These are phyloP conservation scores for Diospyros kaki DNA, from an alignment of 148 eudicot species.

Conservation along the genomic window DNA sequence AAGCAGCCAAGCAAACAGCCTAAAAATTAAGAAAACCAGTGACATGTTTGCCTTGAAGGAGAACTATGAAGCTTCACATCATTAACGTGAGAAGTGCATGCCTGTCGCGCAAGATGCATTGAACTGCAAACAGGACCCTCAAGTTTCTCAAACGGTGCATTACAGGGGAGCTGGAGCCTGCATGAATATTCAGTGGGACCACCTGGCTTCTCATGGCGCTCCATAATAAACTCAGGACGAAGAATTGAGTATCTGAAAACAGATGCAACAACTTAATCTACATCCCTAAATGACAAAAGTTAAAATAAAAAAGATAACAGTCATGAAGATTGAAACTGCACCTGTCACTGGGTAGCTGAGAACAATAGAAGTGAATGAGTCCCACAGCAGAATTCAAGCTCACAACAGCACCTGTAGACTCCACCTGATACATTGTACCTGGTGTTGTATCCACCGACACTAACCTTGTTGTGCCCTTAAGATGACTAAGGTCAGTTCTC, in stretches of 20 bases:
- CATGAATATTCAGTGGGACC: constrained; percentile 81
- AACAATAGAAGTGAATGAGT: constrained; percentile 87
- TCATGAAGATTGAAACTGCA: constrained; percentile 17
- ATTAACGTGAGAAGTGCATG: constrained; percentile 17
- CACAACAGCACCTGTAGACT: constrained; percentile 97
- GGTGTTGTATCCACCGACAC: constrained; percentile 52
- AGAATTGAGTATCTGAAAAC: constrained; percentile 83
- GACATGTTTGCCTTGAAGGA: not conserved
- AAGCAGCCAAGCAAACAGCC: constrained; percentile 98
- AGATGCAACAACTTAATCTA: not conserved
- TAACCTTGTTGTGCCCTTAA: constrained; percentile 59
- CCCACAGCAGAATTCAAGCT: constrained; percentile 99
- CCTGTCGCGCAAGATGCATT: constrained; percentile 96
- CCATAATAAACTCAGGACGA: constrained; percentile 94
- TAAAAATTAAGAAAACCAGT: constrained; percentile 23
- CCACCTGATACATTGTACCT: constrained; percentile 76
- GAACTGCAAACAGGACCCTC: constrained; percentile 90
- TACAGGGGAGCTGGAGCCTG: constrained; percentile 97
- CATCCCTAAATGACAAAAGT: not conserved
- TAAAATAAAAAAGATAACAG: not conserved
- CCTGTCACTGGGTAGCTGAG: constrained; percentile 98
- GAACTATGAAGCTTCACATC: not conserved
- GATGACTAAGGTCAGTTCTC: constrained; percentile 92
- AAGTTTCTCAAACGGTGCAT: constrained; percentile 93
- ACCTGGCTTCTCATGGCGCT: constrained; percentile 80